Base-by-base conservation (phyloP, 768 basidiomycete species). In the Pilatotrama ljubarskyi region DNA sequence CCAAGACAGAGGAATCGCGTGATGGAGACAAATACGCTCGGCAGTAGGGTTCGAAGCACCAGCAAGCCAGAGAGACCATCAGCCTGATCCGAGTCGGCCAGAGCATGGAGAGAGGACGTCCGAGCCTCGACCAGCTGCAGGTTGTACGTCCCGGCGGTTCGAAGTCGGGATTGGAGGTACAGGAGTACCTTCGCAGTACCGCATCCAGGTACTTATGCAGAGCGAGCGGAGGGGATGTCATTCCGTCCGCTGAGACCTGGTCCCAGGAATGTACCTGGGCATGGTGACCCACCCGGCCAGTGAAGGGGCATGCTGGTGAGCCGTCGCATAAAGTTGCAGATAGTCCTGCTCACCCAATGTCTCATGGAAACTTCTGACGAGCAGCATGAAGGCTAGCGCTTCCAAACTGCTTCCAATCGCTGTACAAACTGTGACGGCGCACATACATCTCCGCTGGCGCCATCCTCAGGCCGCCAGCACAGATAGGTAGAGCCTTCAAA, bases 1-100 rank as follows among this genome's bases (percentile, higher is more conserved):
- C 50, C 58, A 52, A 52, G 58, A 59, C 35, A 37, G 15, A 37
- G 29, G 29, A 14, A 20, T 47, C 57, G 57, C 50, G 40, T 58
- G 57, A 44, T 58, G 57, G 40, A 26, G 9, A 46, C 29, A 17
- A 24, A 20, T 29, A 44, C 41, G 32, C 29, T 51, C 42, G 49
- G 57, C 43, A 36, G 42, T 25, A 51, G 26, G 15, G 43, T 40
- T 51, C 50, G 50, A 22, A 15, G 10, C 18, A n/a, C 49, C 18
- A 41, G 26, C 38, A 43, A 32, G 49, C 46, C 22, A 51, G 41
- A 41, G 49, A 41, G 48, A 43, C 43, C 49, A 20, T 41, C n/a
- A n/a, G 24, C 52, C 17, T 40, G n/a, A n/a, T n/a, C n/a, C n/a
- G n/a, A n/a, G n/a, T 22, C 18, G 29, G 5, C 29, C 29, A 32